Evolutionary conservation across 257 asterid genomes (phyloP), one percentile per base, ranked within the genome.

Genomic region (Leptodermis oblonga): DNA sequence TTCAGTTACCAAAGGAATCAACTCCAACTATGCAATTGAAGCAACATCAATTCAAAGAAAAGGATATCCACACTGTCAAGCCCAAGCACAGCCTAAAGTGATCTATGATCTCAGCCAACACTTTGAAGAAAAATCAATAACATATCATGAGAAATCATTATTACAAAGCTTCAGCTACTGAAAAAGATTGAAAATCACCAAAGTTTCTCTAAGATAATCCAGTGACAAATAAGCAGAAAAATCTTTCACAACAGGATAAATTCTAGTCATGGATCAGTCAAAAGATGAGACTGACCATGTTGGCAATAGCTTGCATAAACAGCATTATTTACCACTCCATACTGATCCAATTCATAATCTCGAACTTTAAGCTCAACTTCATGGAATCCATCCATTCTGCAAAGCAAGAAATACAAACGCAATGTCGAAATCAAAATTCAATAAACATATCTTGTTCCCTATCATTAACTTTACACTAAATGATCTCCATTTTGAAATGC

Each of bases 261-360:
- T 28, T 4, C 7, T 22, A 31, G 31, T 33, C 17, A 41, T 31
- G n/a, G 39, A 46, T 14, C 13, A 31, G 22, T 31, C 5, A 13
- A 49, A 49, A 22, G 36, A 66, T 46, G 33, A 78, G 1, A 30
- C 95, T 90, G 77, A 91, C 99, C 96, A 59, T 89, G 96, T 73
- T 91, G 97, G 77, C 99, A 94, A 74, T 94, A 94, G 76, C 89
- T 86, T 69, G 97, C 90, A 72, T 87, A 91, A 56, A 86, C 51
- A 67, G 95, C 97, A 80, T 91, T 94, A 45, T 94, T 94, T 58
- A 94, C 97, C 36, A 93, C 97, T 5, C 96, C 97, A 65, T 87
- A 94, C 74, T 94, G 97, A 82, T 94, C 99, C 85, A 91, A 78
- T 73, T 91, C 97, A 37, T 87, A 90, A 82, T 94, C 99, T 71